phyloP scores from a whole-genome alignment of 2,329 filamentous ascomycete genomes.

The Leptographium procerum region DNA sequence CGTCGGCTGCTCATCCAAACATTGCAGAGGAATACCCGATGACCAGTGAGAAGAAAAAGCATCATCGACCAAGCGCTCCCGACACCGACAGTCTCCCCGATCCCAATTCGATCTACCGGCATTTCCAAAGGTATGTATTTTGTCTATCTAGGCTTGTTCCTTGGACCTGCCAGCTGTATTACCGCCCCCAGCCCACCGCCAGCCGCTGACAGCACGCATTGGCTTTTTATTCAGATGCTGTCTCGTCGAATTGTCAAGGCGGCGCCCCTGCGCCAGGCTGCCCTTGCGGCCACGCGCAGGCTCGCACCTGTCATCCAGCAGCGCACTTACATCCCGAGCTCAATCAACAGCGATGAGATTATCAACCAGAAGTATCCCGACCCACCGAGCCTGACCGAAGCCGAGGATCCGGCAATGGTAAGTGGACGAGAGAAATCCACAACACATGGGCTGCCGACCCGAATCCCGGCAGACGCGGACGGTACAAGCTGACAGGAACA shows the following conservation, averaged over 20 bases:
- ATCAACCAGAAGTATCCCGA: constrained; percentile 43
- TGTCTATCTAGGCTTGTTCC: background rate
- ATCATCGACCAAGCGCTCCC: constrained; percentile 1
- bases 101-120: constrained; percentile 7
- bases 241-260: constrained; percentile 46
- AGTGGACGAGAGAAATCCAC: constrained; percentile 20
- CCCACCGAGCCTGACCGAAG: constrained; percentile 36
- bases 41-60: constrained; percentile 7
- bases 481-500: constrained; percentile 23
- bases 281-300: constrained; percentile 34
- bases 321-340: constrained; percentile 43
- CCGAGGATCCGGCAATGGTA: constrained; percentile 57
- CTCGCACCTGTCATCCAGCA: constrained; percentile 40
- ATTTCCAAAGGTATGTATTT: constrained; percentile 6
- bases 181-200: background rate
- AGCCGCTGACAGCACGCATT: background rate
- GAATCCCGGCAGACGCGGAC: constrained; percentile 8
- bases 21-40: constrained; percentile 11
- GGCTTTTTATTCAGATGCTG: constrained; percentile 43
- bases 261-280: constrained; percentile 32
- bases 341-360: constrained; percentile 32
- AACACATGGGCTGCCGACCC: constrained; percentile 6
- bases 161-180: background rate
- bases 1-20: constrained; percentile 8
- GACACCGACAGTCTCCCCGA: background rate